These are phyloP conservation scores for Trichoderma sp. DNA, from an alignment of 2,329 filamentous ascomycete genomes.

Conservation along the genomic window DNA sequence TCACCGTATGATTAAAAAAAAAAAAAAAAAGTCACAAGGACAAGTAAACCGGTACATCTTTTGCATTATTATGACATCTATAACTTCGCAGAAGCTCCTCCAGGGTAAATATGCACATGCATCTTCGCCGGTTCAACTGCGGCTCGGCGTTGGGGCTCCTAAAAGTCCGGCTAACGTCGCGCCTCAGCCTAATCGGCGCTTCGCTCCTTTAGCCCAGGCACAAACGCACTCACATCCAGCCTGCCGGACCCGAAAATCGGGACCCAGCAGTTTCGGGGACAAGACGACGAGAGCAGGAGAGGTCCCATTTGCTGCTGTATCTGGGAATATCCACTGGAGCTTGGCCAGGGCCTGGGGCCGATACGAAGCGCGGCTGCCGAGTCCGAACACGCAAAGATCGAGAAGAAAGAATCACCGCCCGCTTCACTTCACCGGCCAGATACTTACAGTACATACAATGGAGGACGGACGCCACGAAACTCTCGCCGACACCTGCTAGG, in stretches of 20 bases:
- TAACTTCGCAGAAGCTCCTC: neutral
- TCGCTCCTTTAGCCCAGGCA: conserved; percentile 10
- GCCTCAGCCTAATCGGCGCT: neutral
- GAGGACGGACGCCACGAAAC: neutral
- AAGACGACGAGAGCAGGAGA: neutral
- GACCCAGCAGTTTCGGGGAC: conserved; percentile 1
- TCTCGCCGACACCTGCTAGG: neutral
- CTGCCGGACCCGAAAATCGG: conserved; percentile 16
- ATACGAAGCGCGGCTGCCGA: neutral
- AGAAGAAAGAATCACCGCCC: neutral
- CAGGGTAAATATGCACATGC: neutral
- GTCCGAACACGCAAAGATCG: neutral
- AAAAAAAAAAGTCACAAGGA: too few species aligned
- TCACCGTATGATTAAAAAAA: too few species aligned
- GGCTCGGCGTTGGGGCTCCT: neutral
- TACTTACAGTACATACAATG: neutral
- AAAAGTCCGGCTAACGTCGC: neutral
- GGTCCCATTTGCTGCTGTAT: neutral
- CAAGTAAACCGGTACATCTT: neutral
- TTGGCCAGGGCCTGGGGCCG: neutral
- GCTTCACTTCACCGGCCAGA: neutral
- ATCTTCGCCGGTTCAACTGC: neutral
- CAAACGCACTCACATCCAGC: conserved; percentile 7
- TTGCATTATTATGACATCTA: neutral
- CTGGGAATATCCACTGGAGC: neutral